Evolutionary conservation across 441 rosid genomes (phyloP).

Genomic region (Arabidopsis lyrata): DNA sequence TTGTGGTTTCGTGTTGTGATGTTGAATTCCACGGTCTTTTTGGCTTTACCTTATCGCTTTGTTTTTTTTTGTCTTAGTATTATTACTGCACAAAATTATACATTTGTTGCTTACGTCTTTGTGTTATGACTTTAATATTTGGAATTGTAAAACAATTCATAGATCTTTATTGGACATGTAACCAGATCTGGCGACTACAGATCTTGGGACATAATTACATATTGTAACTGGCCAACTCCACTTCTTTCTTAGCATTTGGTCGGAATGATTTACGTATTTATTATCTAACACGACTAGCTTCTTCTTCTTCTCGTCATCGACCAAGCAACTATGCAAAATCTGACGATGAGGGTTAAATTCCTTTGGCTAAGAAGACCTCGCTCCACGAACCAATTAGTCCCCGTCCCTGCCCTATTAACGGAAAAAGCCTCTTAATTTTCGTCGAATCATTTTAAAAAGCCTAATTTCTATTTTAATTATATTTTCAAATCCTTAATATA

Average conservation of each 20-base stretch:
- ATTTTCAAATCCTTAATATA: background rate
- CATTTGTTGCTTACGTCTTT: conserved; percentile 9
- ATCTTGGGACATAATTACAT: no score
- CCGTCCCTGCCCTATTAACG: background rate
- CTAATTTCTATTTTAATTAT: background rate
- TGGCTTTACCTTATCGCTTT: conserved; percentile 6
- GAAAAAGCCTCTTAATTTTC: background rate
- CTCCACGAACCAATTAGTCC: background rate
- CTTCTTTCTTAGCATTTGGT: background rate
- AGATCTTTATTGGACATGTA: no score
- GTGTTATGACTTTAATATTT: conserved; percentile 10
- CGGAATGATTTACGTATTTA: background rate
- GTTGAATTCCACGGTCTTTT: conserved; percentile 27
- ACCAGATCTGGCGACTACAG: no score
- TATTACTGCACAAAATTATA: conserved; percentile 35
- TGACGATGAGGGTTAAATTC: background rate
- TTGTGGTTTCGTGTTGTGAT: conserved; percentile 34
- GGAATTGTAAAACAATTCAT: conserved; percentile 18
- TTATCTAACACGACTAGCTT: background rate
- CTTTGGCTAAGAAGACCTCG: background rate
- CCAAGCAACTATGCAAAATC: background rate
- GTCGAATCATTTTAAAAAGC: background rate
- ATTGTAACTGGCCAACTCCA: no score
- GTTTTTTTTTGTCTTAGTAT: background rate
- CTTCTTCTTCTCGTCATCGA: no score